Conservation (phyloP, 169 alveolate species). For the Fabrea salina region DNA sequence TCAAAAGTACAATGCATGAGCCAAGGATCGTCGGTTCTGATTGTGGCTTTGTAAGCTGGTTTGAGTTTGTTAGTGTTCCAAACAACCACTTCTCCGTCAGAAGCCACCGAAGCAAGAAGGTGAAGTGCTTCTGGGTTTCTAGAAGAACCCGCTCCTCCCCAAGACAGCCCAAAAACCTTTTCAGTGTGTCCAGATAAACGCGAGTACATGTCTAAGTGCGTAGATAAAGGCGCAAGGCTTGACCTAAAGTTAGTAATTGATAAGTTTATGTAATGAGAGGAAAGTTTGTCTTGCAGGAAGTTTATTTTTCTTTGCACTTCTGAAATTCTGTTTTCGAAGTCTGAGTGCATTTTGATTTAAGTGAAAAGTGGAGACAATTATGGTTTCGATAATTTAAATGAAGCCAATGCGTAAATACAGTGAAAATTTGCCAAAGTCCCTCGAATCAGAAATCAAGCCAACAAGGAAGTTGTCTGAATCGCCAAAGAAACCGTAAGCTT, state of each 20-base stretch:
- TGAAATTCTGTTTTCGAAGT: not conserved
- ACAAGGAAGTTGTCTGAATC: no score
- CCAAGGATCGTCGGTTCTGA: slow-evolving; percentile 20
- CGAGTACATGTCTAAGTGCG: not conserved
- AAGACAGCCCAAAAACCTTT: not conserved
- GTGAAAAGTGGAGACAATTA: no score
- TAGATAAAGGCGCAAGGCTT: not conserved
- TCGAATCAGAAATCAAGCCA: no score
- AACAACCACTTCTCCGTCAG: slow-evolving; percentile 3
- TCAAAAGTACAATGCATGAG: slow-evolving; percentile 23
- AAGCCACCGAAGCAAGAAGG: not conserved
- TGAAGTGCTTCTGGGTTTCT: slow-evolving; percentile 18
- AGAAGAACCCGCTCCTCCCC: slow-evolving; percentile 21
- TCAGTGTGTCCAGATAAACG: not conserved
- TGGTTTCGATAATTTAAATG: no score
- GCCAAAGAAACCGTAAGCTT: no score
- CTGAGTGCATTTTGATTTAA: no score
- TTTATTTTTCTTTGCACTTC: not conserved
- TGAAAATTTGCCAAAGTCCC: no score
- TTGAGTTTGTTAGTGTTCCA: not conserved
- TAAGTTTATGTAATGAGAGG: not conserved
- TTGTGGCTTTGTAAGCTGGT: not conserved
- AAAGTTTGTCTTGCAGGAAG: not conserved
- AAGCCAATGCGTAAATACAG: no score
- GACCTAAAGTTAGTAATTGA: not conserved